A percentile compares a stretch with the other conserved stretches of the same genome.
phyloP scores from a whole-genome alignment of 1,284 basidiomycete species.

The Rhodotorula sp. region DNA sequence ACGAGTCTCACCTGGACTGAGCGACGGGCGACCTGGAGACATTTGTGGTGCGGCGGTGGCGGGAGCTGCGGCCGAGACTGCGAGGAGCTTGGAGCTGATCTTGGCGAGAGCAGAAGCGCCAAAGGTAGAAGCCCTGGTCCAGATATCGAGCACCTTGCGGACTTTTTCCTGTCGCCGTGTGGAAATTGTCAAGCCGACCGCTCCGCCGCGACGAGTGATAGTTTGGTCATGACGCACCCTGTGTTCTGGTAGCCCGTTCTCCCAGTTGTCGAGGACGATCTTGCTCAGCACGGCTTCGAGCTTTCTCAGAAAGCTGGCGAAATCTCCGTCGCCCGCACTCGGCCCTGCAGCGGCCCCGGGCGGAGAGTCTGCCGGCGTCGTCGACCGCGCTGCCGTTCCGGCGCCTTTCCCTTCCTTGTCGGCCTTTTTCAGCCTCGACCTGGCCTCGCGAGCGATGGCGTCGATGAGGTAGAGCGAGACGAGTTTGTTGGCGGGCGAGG shows the following conservation, averaged over 20 bases:
- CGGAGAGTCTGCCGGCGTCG: conserved; percentile 19
- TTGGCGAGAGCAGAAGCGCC: conserved; percentile 60
- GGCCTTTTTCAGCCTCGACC: conserved; percentile 62
- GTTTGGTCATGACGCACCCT: conserved; percentile 65
- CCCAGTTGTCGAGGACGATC: conserved; percentile 73
- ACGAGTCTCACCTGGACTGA: conserved; percentile 23
- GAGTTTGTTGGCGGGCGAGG: conserved; percentile 66
- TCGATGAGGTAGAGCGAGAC: conserved; percentile 86
- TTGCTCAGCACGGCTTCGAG: conserved; percentile 80
- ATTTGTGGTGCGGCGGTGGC: neutral
- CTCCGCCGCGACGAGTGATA: neutral
- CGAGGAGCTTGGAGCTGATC: conserved; percentile 31
- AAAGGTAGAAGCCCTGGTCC: conserved; percentile 83
- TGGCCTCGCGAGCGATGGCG: conserved; percentile 78
- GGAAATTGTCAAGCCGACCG: neutral
- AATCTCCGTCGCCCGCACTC: conserved; percentile 57
- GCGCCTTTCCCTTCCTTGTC: conserved; percentile 38
- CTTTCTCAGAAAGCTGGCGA: conserved; percentile 76
- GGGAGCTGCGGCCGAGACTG: neutral
- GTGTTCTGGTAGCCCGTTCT: conserved; percentile 62
- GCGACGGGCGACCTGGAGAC: conserved; percentile 8
- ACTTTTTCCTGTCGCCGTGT: conserved; percentile 73
- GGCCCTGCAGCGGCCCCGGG: neutral
- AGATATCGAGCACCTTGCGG: conserved; percentile 91
- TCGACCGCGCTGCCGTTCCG: conserved; percentile 16